Percentiles rank a stretch among this genome's conserved stretches.
Conservation (phyloP, 371 early-diverging fungal species). For the Syncephalastrum monosporum region DNA sequence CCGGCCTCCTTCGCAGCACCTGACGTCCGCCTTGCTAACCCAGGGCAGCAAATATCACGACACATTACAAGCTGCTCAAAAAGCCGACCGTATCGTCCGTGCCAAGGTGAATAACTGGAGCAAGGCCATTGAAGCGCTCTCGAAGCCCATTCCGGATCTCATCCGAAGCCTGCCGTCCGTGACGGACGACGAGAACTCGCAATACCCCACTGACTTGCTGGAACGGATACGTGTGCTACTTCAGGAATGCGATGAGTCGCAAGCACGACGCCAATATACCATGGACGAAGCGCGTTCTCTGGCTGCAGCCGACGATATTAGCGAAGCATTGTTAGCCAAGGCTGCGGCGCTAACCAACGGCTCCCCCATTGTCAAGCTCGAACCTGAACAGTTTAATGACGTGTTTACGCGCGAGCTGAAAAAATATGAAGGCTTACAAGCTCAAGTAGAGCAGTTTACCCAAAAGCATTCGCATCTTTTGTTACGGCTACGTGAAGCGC, state of each 20-base stretch:
- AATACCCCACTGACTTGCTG: conserved; percentile 9
- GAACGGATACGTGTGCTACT: conserved; percentile 13
- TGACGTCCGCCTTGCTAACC: conserved; percentile 62
- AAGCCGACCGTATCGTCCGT: conserved; percentile 65
- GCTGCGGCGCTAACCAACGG: conserved; percentile 46
- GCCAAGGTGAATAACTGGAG: conserved; percentile 65
- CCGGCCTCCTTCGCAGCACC: conserved; percentile 56
- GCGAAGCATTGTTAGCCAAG: conserved; percentile 30
- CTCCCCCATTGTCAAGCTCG: conserved; percentile 65
- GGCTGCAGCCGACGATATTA: conserved; percentile 73
- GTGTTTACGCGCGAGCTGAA: conserved; percentile 63
- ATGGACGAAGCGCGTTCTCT: conserved; percentile 56
- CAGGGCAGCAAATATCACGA: conserved; percentile 59
- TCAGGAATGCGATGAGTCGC: conserved; percentile 18
- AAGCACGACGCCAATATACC: conserved; percentile 49
- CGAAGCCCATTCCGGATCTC: conserved; percentile 27
- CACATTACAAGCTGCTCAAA: conserved; percentile 66
- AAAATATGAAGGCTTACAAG: conserved; percentile 60
- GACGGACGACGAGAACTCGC: conserved; percentile 15
- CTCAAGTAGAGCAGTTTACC: conserved; percentile 41
- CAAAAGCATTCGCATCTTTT: conserved; percentile 60
- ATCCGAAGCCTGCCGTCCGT: conserved; percentile 18
- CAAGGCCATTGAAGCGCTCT: conserved; percentile 62
- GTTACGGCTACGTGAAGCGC: conserved; percentile 51
- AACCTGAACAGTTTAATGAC: conserved; percentile 71